Base-by-base conservation (phyloP, 163 green algal species). In the Chlamydomonas reinhardtii region DNA sequence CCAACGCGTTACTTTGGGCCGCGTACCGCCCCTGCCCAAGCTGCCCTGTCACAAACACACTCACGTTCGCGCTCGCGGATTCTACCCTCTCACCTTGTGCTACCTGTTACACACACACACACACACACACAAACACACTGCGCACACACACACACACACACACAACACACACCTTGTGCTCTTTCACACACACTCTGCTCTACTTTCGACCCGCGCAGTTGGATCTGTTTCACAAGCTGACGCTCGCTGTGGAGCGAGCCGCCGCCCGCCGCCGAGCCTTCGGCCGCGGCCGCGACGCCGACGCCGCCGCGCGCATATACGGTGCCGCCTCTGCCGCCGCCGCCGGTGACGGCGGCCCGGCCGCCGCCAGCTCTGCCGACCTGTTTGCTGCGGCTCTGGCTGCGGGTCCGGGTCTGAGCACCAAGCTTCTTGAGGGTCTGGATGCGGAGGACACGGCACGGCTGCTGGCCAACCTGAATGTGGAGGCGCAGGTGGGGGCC, bases 401-500 rank as follows among this genome's bases (percentile, higher is more conserved):
- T 1, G 76, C 76, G 39, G 65, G 76, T 9, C 39, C 39, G 17
- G 76, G 64, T 1, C 25, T 76, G 31, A 68, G 66, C 0, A 15
- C 76, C 29, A 69, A 70, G 77, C 48, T 85, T 48, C 66, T 85
- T n/a, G 77, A 85, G 77, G 66, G 66, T 5, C 22, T 85, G 77
- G 77, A 85, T 2, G 48, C 79, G 39, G 76, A 90, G 31, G 64
- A 84, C 1, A 64, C 79, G 9, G 43, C 79, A 22, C 24, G 20
- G 14, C 43, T 79, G 78, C 64, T 90, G 74, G 19, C 73, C 22
- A 32, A 39, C 16, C 78, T 90, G 4, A 74, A 73, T 52, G 39
- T 52, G 16, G 85, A 87, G 78, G 85, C 85, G 72, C 85, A 90
- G 85, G 85, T 90, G 72, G 6, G 84, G 24, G 35, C 27, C 2